Base-by-base conservation (phyloP, 176 grass and related monocot genomes). In the Puya raimondii region DNA sequence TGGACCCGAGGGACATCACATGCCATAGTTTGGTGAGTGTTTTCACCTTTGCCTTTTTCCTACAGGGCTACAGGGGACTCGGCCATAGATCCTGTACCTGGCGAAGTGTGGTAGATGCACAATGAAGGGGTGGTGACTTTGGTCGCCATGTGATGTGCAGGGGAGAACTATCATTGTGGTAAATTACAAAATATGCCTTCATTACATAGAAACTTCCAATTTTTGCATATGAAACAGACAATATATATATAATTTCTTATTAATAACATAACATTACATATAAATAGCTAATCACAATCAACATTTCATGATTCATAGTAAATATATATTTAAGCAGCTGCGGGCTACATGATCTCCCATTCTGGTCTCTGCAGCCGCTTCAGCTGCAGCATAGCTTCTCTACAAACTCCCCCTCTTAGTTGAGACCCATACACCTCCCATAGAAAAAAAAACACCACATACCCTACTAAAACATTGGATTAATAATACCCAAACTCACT, bases 331-430 rank as follows among this genome's bases (percentile, higher is more conserved):
- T 71, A 70, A 56, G 64, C 67, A 61, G 69, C 68, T 86, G 79
- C 69, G 84, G 84, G 84, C 78, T 78, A 52, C 74, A 78, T 13
- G 65, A 11, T 16, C 74, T 66, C 47, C 25, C 68, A 66, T 81
- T 81, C 70, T 59, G 23, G 63, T 68, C 73, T 4, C 81, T 13
- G 79, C 78, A 86, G 78, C 79, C 84, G 70, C 84, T 76, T 81
- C 78, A 86, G 48, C 76, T 74, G 76, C 76, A 58, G 54, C 61
- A 42, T 7, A 5, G 33, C 33, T 42, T 51, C 18, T 18, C 49
- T 21, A 53, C 73, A 48, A 63, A 16, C 51, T 71, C 23, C 29
- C 22, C 20, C 25, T 59, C 7, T 15, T 17, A 8, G 18, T 71
- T 14, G 17, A 23, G 29, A 13, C 23, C 33, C 33, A 42, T 42